Conservation (phyloP, 345 rosid genomes). For the Dimocarpus longan region DNA sequence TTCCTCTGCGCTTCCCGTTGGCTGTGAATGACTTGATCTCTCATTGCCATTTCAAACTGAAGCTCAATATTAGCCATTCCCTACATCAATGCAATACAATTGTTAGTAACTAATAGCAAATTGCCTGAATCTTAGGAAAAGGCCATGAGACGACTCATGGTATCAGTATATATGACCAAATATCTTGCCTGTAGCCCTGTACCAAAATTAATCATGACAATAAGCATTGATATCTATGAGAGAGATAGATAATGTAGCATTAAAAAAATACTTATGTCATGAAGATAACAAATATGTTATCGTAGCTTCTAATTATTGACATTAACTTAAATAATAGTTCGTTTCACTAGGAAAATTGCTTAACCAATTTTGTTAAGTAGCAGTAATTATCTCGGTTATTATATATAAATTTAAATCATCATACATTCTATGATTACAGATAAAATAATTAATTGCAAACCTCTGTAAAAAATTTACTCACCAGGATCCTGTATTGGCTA, state of each 20-base stretch:
- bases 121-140: neutral
- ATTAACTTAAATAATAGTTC: neutral
- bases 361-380: neutral
- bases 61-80: conserved; percentile 94
- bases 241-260: neutral
- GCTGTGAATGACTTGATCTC: conserved; percentile 91
- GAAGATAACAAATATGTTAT: neutral
- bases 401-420: neutral
- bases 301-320: neutral
- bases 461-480: conserved; percentile 40
- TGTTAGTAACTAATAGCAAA: conserved; percentile 20
- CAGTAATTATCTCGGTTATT: neutral
- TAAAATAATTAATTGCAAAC: neutral
- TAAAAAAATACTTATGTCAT: neutral
- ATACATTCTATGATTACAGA: neutral
- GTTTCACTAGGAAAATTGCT: neutral
- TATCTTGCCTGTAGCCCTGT: neutral
- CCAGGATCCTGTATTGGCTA: conserved; percentile 91
- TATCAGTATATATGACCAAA: neutral
- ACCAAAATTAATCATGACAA: neutral
- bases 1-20: conserved; percentile 84
- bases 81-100: conserved; percentile 39
- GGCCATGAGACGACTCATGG: neutral
- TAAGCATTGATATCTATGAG: neutral
- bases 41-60: conserved; percentile 95